Conservation (phyloP, 495 filamentous ascomycete genomes). For the Stereocaulon alpinum region DNA sequence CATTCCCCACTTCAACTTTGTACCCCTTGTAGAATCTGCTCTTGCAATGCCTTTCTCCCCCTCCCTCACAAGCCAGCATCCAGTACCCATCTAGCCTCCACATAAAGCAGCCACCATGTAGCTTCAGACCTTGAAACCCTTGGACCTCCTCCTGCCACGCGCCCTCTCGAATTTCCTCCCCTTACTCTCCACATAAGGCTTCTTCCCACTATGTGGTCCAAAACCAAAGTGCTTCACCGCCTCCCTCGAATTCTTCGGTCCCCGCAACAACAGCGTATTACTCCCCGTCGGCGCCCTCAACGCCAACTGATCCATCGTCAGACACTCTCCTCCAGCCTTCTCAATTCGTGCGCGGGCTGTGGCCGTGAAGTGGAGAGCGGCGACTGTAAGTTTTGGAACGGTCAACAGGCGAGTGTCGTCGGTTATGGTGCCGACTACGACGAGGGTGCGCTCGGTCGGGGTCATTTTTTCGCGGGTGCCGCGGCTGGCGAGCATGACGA, state of each 20-base stretch:
- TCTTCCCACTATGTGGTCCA: conserved; percentile 96
- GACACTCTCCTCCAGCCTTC: conserved; percentile 83
- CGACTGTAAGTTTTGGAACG: conserved; percentile 83
- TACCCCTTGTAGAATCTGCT: neutral
- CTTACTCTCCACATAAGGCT: conserved; percentile 95
- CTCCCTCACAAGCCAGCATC: neutral
- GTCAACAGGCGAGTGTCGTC: conserved; percentile 88
- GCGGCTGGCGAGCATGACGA: conserved; percentile 53
- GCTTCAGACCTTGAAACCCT: conserved; percentile 94
- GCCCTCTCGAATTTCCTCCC: conserved; percentile 98
- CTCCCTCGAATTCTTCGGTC: conserved; percentile 94
- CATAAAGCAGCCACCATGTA: neutral
- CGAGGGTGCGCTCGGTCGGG: conserved; percentile 65
- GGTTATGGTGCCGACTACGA: conserved; percentile 86
- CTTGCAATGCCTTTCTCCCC: neutral
- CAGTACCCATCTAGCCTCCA: neutral
- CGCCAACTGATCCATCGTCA: conserved; percentile 94
- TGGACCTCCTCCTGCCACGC: conserved; percentile 91
- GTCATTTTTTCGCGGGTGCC: conserved; percentile 36
- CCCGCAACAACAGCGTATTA: conserved; percentile 90
- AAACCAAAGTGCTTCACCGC: conserved; percentile 98
- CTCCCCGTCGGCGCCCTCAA: conserved; percentile 83
- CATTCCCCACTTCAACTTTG: neutral
- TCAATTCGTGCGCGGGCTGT: conserved; percentile 87
- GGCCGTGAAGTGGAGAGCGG: conserved; percentile 89